phyloP scores from a whole-genome alignment of 1,284 basidiomycete species.

The Ustilago lituana region DNA sequence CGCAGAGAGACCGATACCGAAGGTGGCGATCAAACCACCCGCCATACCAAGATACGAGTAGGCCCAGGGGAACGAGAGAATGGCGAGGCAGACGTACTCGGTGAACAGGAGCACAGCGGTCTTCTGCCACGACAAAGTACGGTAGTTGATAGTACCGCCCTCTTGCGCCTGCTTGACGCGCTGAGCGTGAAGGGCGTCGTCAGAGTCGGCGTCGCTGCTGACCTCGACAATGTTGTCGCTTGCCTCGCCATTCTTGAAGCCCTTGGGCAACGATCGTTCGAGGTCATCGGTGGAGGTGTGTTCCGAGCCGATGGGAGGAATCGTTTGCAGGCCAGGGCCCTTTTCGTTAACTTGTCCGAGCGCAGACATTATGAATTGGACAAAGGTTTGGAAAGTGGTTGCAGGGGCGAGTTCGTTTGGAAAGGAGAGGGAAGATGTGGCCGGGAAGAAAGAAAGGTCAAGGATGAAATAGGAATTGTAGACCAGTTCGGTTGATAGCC shows the following conservation, averaged over 20 bases:
- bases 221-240: constrained; percentile 20
- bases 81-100: constrained; percentile 62
- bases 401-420: background rate
- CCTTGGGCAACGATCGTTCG: constrained; percentile 18
- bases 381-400: background rate
- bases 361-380: constrained; percentile 24
- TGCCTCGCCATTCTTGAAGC: constrained; percentile 10
- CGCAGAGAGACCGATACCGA: constrained; percentile 55
- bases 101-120: constrained; percentile 52
- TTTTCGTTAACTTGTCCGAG: constrained; percentile 30
- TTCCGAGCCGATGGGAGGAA: constrained; percentile 9
- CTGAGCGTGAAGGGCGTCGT: constrained; percentile 17
- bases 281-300: constrained; percentile 38
- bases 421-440: constrained; percentile 1
- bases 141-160: constrained; percentile 48
- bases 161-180: constrained; percentile 44
- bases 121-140: constrained; percentile 60
- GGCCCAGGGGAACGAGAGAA: constrained; percentile 58
- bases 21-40: constrained; percentile 55
- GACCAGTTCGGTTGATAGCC: too few relatives aligned
- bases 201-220: constrained; percentile 31
- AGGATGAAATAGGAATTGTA: too few relatives aligned
- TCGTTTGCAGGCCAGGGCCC: constrained; percentile 1
- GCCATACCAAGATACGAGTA: constrained; percentile 60
- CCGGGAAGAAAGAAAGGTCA: background rate